These are phyloP conservation scores for Venturia effusa DNA, from an alignment of 2,329 filamentous ascomycete species.

Conservation along the genomic window DNA sequence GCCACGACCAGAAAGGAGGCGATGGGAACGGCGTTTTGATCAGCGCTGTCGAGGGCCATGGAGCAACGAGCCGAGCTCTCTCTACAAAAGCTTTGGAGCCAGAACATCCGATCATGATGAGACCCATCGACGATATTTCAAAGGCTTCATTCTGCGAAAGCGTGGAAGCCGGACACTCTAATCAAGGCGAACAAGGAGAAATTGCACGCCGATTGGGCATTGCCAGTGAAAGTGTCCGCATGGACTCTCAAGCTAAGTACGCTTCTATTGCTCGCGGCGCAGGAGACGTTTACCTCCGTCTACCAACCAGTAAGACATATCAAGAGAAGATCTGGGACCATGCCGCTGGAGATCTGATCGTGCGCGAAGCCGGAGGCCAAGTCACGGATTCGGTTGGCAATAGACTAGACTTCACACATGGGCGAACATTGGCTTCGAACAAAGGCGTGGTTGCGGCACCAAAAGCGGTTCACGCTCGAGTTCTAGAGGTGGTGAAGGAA, in stretches of 20 bases:
- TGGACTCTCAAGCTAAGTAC: slow-evolving; percentile 98
- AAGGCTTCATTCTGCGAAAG: slow-evolving; percentile 92
- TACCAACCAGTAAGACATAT: slow-evolving; percentile 78
- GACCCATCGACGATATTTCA: slow-evolving; percentile 58
- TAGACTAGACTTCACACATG: slow-evolving; percentile 73
- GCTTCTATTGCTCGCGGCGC: slow-evolving; percentile 87
- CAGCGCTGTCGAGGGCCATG: slow-evolving; percentile 67
- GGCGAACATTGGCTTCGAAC: slow-evolving; percentile 77
- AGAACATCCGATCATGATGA: slow-evolving; percentile 66
- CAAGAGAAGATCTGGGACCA: slow-evolving; percentile 99
- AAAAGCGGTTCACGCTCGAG: slow-evolving; percentile 59
- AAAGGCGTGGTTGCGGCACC: slow-evolving; percentile 91
- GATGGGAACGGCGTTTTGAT: slow-evolving; percentile 77
- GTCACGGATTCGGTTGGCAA: slow-evolving; percentile 86
- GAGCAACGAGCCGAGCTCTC: slow-evolving; percentile 70
- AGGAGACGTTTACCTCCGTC: slow-evolving; percentile 84
- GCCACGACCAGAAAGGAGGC: slow-evolving; percentile 56
- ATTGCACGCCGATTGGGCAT: slow-evolving; percentile 82
- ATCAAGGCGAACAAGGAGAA: slow-evolving; percentile 74
- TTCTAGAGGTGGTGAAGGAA: slow-evolving; percentile 72
- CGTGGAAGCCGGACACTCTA: slow-evolving; percentile 86
- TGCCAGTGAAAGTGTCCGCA: slow-evolving; percentile 76
- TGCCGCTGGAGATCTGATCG: slow-evolving; percentile 87
- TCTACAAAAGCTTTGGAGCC: slow-evolving; percentile 40
- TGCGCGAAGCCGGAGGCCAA: slow-evolving; percentile 82